A percentile compares a stretch with the other conserved stretches of the same genome.
Evolutionary conservation across 202 grass and related monocot species (phyloP).

Genomic region (Dendrocalamus latiflorus): DNA sequence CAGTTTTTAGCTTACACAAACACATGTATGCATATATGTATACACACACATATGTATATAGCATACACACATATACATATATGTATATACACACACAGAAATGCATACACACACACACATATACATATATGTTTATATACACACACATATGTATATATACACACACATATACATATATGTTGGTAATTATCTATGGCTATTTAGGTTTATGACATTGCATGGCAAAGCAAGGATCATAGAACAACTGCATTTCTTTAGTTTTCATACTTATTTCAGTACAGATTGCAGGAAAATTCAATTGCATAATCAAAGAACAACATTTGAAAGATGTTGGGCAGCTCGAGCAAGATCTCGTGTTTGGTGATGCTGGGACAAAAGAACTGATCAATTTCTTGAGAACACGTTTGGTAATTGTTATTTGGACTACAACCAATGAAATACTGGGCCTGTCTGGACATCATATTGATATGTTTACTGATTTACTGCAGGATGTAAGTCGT

Average conservation of each 20-base stretch:
- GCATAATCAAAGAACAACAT: constrained; percentile 57
- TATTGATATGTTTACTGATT: constrained; percentile 6
- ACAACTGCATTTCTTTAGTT: background rate
- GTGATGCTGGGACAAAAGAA: constrained; percentile 77
- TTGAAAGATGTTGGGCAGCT: constrained; percentile 72
- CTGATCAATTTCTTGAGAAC: constrained; percentile 77
- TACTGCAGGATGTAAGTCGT: constrained; percentile 55
- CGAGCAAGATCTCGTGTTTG: constrained; percentile 82
- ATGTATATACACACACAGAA: no score
- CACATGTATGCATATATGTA: no score
- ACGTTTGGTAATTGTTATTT: constrained; percentile 43
- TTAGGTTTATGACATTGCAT: background rate
- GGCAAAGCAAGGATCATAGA: background rate
- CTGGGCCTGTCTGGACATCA: background rate
- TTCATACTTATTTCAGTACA: constrained; percentile 38
- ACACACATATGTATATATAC: no score
- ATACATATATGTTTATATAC: no score
- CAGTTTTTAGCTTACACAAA: no score
- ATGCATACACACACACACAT: no score
- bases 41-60: no score
- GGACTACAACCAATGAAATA: background rate
- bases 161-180: no score
- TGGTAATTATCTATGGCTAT: background rate
- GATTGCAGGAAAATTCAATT: constrained; percentile 75
- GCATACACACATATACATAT: no score